A percentile compares a stretch with the other conserved stretches of the same genome.
These are phyloP conservation scores for Calycina herbarum DNA, from an alignment of 2,329 filamentous ascomycete genomes.

Conservation along the genomic window DNA sequence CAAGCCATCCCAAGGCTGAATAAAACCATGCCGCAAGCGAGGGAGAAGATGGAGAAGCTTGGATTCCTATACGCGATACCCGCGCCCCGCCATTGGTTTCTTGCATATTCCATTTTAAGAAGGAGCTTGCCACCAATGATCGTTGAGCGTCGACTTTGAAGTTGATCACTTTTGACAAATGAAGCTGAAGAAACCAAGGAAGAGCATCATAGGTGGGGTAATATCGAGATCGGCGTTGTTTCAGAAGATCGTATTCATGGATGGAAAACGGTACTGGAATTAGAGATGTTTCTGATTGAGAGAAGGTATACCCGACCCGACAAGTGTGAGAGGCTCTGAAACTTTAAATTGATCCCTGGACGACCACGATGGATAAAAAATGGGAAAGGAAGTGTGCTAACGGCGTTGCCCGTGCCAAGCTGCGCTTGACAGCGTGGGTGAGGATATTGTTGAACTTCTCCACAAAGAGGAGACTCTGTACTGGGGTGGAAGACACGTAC, in stretches of 20 bases:
- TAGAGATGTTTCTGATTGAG: background rate
- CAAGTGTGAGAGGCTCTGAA: too few relatives aligned
- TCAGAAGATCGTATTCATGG: slow-evolving; percentile 1
- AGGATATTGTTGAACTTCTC: too few relatives aligned
- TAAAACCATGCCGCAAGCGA: background rate
- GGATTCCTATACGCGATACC: background rate
- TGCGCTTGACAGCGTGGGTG: too few relatives aligned
- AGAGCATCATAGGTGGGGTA: background rate
- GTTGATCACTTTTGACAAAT: background rate
- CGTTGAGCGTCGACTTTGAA: background rate
- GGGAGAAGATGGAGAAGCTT: background rate
- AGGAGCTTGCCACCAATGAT: slow-evolving; percentile 2
- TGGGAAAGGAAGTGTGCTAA: too few relatives aligned
- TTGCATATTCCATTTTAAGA: background rate
- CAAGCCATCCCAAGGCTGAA: slow-evolving; percentile 1
- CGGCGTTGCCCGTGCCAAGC: too few relatives aligned
- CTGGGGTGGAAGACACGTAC: too few relatives aligned
- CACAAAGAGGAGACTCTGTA: too few relatives aligned
- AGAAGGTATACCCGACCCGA: too few relatives aligned
- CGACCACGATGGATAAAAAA: too few relatives aligned
- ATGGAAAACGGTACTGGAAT: background rate
- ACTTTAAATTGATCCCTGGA: too few relatives aligned
- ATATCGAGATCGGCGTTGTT: background rate
- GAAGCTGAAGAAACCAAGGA: background rate
- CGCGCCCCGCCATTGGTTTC: background rate